Base-by-base conservation (phyloP, 352 stramenopile species). In the Thalassiosira ordinaria region DNA sequence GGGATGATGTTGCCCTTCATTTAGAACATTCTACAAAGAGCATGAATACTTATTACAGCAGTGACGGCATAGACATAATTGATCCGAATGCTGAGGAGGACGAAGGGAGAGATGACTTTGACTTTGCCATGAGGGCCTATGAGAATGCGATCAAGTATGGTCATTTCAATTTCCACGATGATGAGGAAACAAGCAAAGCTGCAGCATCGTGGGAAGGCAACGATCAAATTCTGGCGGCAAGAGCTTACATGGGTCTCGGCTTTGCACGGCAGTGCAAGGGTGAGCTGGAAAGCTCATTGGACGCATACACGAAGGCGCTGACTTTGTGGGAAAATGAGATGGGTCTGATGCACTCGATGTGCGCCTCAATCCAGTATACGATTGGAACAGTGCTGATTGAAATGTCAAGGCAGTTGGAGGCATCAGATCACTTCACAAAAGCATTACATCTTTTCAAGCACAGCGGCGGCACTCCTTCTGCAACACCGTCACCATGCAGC, bases 331-430 rank as follows among this genome's bases (percentile, higher is more conserved):
- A 88, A 27, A 47, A 71, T 16, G 74, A 74, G 14, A 37, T 75
- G 47, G 67, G 64, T 13, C 26, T 18, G 14, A 53, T 78, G n/a
- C 7, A 78, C 47, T 60, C 71, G 29, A 27, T 70, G n/a, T 37
- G 52, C 18, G 69, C 74, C 29, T 77, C 49, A 20, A 41, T 88
- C 41, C 57, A 76, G 22, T 88, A 74, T 47, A 76, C 84, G 18
- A 87, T 92, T 60, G 88, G 88, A 27, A 73, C 74, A 13, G 63
- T 93, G 4, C 64, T 93, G 26, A 79, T 89, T 74, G 82, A 91
- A 74, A 87, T 92, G 84, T 74, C 87, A 73, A 86, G 70, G 41
- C 62, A 85, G 49, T 59, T 89, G 53, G 79, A 91, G 55, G 79
- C 80, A 24, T 68, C 67, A 9, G 57, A 64, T 20, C 62, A 84